Conservation (phyloP, 1,284 basidiomycete species). For the Rhizoctonia solani region DNA sequence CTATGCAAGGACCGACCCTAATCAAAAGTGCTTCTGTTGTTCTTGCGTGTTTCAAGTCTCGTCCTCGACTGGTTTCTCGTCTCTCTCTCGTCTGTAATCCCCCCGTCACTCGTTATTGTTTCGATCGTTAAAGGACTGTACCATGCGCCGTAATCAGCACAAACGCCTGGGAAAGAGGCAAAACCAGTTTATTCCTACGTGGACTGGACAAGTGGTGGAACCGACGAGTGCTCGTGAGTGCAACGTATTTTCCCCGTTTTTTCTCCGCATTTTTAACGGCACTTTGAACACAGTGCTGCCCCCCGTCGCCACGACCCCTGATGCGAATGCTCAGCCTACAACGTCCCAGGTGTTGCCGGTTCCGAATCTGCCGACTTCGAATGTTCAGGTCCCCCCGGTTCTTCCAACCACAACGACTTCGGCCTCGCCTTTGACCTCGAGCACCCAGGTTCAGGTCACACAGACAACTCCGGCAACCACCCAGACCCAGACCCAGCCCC, state of each 20-base stretch:
- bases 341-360: no score
- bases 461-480: no score
- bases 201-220: conserved; percentile 1
- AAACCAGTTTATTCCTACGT: conserved; percentile 21
- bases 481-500: no score
- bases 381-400: no score
- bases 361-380: no score
- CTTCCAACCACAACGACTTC: no score
- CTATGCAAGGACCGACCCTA: conserved; percentile 26
- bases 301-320: no score
- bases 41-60: conserved; percentile 8
- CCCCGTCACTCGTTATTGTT: conserved; percentile 30
- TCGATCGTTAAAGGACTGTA: conserved; percentile 4
- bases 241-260: conserved; percentile 3
- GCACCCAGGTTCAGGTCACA: no score
- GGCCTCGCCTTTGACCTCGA: no score
- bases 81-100: not conserved
- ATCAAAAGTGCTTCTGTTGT: conserved; percentile 13
- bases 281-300: not conserved
- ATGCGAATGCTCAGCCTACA: no score
- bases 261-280: not conserved
- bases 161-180: conserved; percentile 18
- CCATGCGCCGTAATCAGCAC: conserved; percentile 22
- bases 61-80: not conserved
- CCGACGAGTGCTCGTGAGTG: conserved; percentile 4